Conservation (phyloP, 2,329 filamentous ascomycete genomes). For the Neoscytalidium dimidiatum region DNA sequence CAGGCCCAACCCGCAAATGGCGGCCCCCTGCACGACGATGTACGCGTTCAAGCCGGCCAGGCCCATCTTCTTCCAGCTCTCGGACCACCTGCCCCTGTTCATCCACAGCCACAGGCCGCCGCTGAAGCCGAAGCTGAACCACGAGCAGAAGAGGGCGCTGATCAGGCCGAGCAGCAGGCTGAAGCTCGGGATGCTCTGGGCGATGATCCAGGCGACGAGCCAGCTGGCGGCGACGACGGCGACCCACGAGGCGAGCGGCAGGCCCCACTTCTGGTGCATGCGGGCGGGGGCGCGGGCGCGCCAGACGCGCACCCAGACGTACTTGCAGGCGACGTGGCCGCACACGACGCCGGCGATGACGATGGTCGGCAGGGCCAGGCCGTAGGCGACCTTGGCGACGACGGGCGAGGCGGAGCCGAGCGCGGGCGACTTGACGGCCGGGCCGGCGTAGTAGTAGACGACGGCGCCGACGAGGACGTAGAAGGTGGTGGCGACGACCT, state of each 20-base stretch:
- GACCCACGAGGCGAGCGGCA: slow-evolving; percentile 59
- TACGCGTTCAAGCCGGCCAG: slow-evolving; percentile 48
- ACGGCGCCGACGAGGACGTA: slow-evolving; percentile 68
- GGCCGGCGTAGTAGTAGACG: slow-evolving; percentile 68
- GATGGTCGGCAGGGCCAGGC: slow-evolving; percentile 69
- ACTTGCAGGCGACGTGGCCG: slow-evolving; percentile 66
- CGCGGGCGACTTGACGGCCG: slow-evolving; percentile 64
- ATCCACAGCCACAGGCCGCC: slow-evolving; percentile 52
- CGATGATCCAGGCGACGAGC: slow-evolving; percentile 66
- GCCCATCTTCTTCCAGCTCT: slow-evolving; percentile 44
- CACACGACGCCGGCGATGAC: slow-evolving; percentile 72
- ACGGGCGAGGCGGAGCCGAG: slow-evolving; percentile 61
- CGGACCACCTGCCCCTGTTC: slow-evolving; percentile 42
- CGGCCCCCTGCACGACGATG: slow-evolving; percentile 41
- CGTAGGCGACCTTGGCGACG: slow-evolving; percentile 67
- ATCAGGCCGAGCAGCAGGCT: slow-evolving; percentile 67
- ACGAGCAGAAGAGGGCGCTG: slow-evolving; percentile 61
- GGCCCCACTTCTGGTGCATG: slow-evolving; percentile 32
- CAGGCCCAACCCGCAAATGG: slow-evolving; percentile 28
- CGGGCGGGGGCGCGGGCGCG: slow-evolving; percentile 18
- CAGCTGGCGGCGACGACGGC: slow-evolving; percentile 58
- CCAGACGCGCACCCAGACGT: slow-evolving; percentile 66
- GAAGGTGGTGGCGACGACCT: slow-evolving; percentile 59
- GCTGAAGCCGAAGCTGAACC: slow-evolving; percentile 61
- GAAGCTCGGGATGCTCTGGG: slow-evolving; percentile 70